Evolutionary conservation across 2,329 filamentous ascomycete genomes (phyloP).

Genomic region (Pyrenochaeta sp.): DNA sequence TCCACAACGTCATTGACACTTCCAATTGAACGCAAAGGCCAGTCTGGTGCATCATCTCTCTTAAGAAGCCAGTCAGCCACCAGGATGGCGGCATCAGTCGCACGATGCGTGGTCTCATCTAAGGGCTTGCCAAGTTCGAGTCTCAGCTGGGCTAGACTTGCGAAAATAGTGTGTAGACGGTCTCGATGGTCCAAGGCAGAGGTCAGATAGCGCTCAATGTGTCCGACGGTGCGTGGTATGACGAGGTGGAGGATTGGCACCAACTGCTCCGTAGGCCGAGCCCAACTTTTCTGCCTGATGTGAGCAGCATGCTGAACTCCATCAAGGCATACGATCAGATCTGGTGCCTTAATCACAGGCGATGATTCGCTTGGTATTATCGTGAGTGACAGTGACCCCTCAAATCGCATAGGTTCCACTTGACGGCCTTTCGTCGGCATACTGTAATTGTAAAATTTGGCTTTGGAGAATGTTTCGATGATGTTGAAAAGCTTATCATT

Average conservation of each 20-base stretch:
- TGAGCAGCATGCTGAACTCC: slow-evolving; percentile 34
- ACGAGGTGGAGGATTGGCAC: slow-evolving; percentile 50
- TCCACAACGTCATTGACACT: slow-evolving; percentile 40
- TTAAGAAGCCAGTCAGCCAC: slow-evolving; percentile 35
- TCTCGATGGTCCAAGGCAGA: slow-evolving; percentile 20
- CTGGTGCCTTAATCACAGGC: slow-evolving; percentile 33
- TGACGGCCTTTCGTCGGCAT: slow-evolving; percentile 29
- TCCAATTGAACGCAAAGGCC: slow-evolving; percentile 42
- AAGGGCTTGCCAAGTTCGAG: slow-evolving; percentile 42
- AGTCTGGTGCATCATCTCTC: slow-evolving; percentile 16
- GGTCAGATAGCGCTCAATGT: slow-evolving; percentile 52
- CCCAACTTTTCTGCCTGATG: slow-evolving; percentile 37
- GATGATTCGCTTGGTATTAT: slow-evolving; percentile 39
- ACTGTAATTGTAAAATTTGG: slow-evolving; percentile 29
- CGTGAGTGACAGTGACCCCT: slow-evolving; percentile 40
- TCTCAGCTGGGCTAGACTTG: slow-evolving; percentile 43
- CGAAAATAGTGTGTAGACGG: slow-evolving; percentile 47
- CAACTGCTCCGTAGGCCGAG: slow-evolving; percentile 19
- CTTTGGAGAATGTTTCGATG: slow-evolving; percentile 34
- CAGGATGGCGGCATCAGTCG: slow-evolving; percentile 30
- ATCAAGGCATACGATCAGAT: slow-evolving; percentile 53
- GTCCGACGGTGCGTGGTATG: slow-evolving; percentile 52
- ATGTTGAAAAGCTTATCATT: slow-evolving; percentile 32
- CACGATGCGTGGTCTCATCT: slow-evolving; percentile 32
- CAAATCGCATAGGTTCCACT: slow-evolving; percentile 8